phyloP scores from a whole-genome alignment of 345 rosid genomes.

The Sonneratia alba region DNA sequence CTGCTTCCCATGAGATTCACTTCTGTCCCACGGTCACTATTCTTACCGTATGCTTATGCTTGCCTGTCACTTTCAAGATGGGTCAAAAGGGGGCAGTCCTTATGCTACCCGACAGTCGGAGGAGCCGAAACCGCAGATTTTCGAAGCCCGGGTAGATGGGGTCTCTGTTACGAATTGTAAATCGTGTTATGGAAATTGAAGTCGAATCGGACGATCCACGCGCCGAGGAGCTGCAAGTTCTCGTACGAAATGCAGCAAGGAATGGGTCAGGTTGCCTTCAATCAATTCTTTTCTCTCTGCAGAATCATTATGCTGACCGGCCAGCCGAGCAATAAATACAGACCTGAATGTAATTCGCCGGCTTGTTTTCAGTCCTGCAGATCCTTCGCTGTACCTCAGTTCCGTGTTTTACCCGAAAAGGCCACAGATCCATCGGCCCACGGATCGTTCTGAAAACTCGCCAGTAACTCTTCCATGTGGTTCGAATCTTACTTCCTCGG shows the following conservation, averaged over 20 bases:
- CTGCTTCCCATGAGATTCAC: too few species aligned
- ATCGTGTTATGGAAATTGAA: neutral
- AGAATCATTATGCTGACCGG: neutral
- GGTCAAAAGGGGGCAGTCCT: too few species aligned
- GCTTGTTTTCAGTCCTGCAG: neutral
- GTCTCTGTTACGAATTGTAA: neutral
- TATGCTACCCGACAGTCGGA: too few species aligned
- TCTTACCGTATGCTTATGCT: too few species aligned
- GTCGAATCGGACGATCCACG: neutral
- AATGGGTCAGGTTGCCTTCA: neutral
- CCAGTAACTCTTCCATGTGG: too few species aligned
- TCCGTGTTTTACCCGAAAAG: neutral
- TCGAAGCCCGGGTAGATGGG: neutral
- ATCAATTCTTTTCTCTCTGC: neutral
- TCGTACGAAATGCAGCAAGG: neutral
- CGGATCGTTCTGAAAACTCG: too few species aligned
- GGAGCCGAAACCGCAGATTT: too few species aligned
- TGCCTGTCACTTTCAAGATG: too few species aligned
- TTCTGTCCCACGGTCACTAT: too few species aligned
- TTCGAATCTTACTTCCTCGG: too few species aligned
- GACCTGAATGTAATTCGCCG: neutral
- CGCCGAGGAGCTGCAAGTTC: neutral
- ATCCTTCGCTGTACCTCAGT: neutral
- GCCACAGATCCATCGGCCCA: too few species aligned
- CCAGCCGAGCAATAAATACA: neutral